A percentile compares a stretch with the other conserved stretches of the same genome.
phyloP scores from a whole-genome alignment of 805 yeast genomes.

The Deakozyma indianensis region DNA sequence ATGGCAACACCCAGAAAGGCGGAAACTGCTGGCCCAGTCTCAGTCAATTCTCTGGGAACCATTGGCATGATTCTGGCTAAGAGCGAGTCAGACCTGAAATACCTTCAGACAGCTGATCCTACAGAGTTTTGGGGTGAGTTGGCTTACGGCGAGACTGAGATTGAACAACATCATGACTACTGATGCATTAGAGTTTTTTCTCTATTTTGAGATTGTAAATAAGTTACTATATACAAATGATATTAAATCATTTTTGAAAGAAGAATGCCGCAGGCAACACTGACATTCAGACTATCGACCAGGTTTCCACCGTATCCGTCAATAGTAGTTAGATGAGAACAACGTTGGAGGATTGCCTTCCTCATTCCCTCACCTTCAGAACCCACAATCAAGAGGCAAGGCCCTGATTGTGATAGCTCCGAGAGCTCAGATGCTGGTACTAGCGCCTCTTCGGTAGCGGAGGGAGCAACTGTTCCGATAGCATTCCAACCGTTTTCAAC shows the following conservation, averaged over 20 bases:
- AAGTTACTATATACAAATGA: background rate
- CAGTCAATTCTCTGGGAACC: slow-evolving; percentile 70
- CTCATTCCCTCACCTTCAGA: slow-evolving; percentile 79
- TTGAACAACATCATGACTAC: background rate
- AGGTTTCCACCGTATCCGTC: slow-evolving; percentile 3
- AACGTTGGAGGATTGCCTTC: slow-evolving; percentile 36
- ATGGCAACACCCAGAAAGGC: slow-evolving; percentile 69
- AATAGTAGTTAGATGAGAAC: slow-evolving; percentile 17
- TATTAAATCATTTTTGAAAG: slow-evolving; percentile 16
- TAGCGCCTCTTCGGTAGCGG: background rate
- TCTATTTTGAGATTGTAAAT: background rate
- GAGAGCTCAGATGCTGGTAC: slow-evolving; percentile 31
- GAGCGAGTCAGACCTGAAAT: slow-evolving; percentile 30
- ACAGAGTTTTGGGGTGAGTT: background rate
- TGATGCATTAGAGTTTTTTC: background rate
- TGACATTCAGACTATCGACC: slow-evolving; percentile 76
- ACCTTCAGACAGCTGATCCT: slow-evolving; percentile 5
- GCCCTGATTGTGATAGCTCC: slow-evolving; percentile 31
- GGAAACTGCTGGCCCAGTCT: slow-evolving; percentile 31
- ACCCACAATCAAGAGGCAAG: slow-evolving; percentile 64
- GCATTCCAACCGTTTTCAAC: slow-evolving; percentile 55
- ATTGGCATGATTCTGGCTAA: slow-evolving; percentile 71
- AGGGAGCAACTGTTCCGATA: slow-evolving; percentile 40
- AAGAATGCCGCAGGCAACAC: slow-evolving; percentile 73
- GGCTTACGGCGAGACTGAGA: background rate